These are phyloP conservation scores for Dendryphion nanum DNA, from an alignment of 2,329 filamentous ascomycete genomes.

Conservation along the genomic window DNA sequence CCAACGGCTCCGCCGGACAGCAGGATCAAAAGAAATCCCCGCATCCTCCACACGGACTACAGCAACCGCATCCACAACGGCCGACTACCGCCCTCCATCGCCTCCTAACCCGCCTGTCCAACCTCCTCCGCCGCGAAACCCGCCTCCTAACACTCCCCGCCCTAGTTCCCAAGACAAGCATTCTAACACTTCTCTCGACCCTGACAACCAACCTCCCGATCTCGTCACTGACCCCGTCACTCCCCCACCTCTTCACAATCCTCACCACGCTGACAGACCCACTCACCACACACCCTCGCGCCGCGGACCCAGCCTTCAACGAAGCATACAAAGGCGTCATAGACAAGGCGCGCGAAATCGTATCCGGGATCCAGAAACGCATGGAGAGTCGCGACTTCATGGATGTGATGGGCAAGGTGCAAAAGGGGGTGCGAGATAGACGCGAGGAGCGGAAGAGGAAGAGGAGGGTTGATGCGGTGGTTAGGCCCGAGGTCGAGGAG, in stretches of 20 bases:
- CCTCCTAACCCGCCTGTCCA: slow-evolving; percentile 75
- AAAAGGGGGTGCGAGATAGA: slow-evolving; percentile 68
- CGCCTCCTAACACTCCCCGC: slow-evolving; percentile 60
- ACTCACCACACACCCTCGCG: slow-evolving; percentile 68
- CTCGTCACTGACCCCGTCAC: slow-evolving; percentile 58
- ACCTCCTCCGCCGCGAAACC: slow-evolving; percentile 68
- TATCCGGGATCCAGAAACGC: slow-evolving; percentile 81
- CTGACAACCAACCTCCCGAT: slow-evolving; percentile 62
- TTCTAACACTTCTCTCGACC: slow-evolving; percentile 71
- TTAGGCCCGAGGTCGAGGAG: slow-evolving; percentile 70
- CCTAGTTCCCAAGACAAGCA: slow-evolving; percentile 71
- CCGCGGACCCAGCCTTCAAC: slow-evolving; percentile 68
- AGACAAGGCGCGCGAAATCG: slow-evolving; percentile 69
- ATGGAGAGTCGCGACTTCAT: slow-evolving; percentile 80
- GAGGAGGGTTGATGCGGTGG: slow-evolving; percentile 84
- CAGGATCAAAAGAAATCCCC: no score
- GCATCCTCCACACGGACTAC: no score
- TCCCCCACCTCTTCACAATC: slow-evolving; percentile 64
- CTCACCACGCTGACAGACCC: slow-evolving; percentile 84
- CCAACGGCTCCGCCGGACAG: no score
- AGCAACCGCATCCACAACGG: no score
- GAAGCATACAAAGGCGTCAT: slow-evolving; percentile 68
- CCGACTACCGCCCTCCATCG: slow-evolving; percentile 63
- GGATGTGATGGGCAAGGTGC: slow-evolving; percentile 68
- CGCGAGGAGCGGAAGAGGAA: slow-evolving; percentile 76